These are phyloP conservation scores for Cercospora canescens DNA, from an alignment of 2,329 filamentous ascomycete genomes.

Conservation along the genomic window DNA sequence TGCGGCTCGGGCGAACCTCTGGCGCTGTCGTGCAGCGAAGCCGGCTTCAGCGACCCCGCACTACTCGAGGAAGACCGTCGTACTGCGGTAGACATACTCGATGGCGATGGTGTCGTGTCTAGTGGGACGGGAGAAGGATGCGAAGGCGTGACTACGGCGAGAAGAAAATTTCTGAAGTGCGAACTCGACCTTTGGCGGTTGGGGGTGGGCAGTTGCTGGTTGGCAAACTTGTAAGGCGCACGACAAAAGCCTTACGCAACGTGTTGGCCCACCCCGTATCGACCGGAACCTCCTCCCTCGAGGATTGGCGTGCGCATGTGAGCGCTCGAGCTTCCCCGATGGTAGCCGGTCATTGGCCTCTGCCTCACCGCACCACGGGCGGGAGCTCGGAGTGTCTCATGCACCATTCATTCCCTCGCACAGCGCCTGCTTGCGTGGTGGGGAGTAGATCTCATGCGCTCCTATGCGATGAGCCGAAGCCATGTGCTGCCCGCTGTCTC, in stretches of 20 bases:
- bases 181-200: neutral
- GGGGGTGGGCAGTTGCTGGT: neutral
- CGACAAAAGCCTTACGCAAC: slow-evolving; percentile 1
- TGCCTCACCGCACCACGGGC: slow-evolving; percentile 4
- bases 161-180: neutral
- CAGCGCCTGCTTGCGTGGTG: slow-evolving; percentile 1
- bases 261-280: neutral
- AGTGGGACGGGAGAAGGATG: neutral
- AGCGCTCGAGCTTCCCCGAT: slow-evolving; percentile 7
- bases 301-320: slow-evolving; percentile 7
- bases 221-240: slow-evolving; percentile 7
- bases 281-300: neutral
- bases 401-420: neutral
- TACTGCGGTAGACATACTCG: slow-evolving; percentile 4
- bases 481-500: neutral
- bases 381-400: slow-evolving; percentile 7
- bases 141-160: neutral
- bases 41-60: slow-evolving; percentile 19
- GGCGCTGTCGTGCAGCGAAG: slow-evolving; percentile 31
- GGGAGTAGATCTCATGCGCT: neutral
- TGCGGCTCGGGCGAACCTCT: slow-evolving; percentile 28
- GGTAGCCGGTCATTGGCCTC: slow-evolving; percentile 11
- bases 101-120: neutral
- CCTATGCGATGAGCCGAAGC: slow-evolving; percentile 4
- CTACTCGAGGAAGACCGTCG: slow-evolving; percentile 7